phyloP scores from a whole-genome alignment of 257 asterid genomes.

The Solanum dulcamara region DNA sequence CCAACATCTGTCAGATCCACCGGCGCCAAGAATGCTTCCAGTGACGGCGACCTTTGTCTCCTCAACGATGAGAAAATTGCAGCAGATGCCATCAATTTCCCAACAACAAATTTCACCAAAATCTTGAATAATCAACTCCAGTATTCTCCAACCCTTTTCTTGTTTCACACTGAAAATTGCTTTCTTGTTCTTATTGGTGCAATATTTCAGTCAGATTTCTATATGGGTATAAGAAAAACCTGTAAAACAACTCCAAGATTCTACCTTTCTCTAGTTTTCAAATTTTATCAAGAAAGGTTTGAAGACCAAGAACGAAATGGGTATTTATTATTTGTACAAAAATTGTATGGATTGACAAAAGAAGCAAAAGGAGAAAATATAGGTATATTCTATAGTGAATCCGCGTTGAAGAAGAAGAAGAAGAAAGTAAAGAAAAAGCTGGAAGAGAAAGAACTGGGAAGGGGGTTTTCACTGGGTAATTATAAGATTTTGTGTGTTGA shows the following conservation, averaged over 20 bases:
- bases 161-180: neutral
- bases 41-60: conserved; percentile 73
- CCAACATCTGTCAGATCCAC: conserved; percentile 52
- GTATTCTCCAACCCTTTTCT: neutral
- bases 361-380: neutral
- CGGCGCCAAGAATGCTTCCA: conserved; percentile 78
- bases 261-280: neutral
- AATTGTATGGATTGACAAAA: neutral
- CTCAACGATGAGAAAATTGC: conserved; percentile 79
- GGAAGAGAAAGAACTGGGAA: conserved; percentile 7
- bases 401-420: conserved; percentile 44
- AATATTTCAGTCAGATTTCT: neutral
- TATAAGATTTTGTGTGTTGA: conserved; percentile 9
- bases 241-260: neutral
- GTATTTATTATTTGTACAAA: neutral
- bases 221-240: neutral
- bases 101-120: neutral
- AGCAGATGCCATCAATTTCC: conserved; percentile 58
- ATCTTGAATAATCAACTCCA: neutral
- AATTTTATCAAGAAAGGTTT: neutral
- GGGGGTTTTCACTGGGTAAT: neutral
- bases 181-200: neutral
- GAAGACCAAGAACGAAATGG: neutral
- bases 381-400: conserved; percentile 15
- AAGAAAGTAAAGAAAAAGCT: neutral